Conservation (phyloP, 768 basidiomycete species). For the Galerina sulciceps region DNA sequence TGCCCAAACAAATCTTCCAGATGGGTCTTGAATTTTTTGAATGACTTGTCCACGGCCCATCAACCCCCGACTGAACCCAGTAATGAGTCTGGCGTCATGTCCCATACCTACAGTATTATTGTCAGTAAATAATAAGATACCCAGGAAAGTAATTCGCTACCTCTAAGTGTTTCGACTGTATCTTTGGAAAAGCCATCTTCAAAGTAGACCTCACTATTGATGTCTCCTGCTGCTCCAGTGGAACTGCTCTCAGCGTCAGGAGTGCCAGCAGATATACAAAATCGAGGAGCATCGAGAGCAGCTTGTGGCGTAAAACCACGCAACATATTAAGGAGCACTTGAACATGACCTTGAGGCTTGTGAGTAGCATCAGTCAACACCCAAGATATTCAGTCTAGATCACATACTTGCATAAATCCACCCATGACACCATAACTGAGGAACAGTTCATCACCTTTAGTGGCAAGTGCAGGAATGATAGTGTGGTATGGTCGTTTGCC, state of each 20-base stretch:
- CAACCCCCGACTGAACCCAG: slow-evolving; percentile 63
- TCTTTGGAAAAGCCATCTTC: slow-evolving; percentile 78
- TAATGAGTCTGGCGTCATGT: slow-evolving; percentile 72
- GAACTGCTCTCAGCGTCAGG: slow-evolving; percentile 59
- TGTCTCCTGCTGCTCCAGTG: slow-evolving; percentile 59
- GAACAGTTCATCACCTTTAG: slow-evolving; percentile 80
- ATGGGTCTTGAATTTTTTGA: slow-evolving; percentile 69
- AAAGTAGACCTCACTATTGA: slow-evolving; percentile 85
- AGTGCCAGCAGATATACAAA: slow-evolving; percentile 90
- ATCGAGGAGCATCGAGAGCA: slow-evolving; percentile 92
- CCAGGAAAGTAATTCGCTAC: slow-evolving; percentile 36
- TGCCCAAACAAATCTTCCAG: slow-evolving; percentile 86
- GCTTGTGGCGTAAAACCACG: slow-evolving; percentile 88
- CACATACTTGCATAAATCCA: slow-evolving; percentile 79
- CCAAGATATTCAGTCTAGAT: neutral
- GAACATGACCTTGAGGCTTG: slow-evolving; percentile 94
- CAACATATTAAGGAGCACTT: slow-evolving; percentile 89
- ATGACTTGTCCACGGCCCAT: slow-evolving; percentile 92
- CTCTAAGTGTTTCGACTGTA: slow-evolving; percentile 68
- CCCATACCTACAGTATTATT: slow-evolving; percentile 71
- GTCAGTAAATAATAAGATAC: neutral
- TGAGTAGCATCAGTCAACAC: neutral
- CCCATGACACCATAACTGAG: slow-evolving; percentile 93
- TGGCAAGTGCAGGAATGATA: slow-evolving; percentile 90
- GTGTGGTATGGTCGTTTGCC: slow-evolving; percentile 91